Evolutionary conservation across 768 basidiomycete species (phyloP).

Genomic region (Podaxis pistillaris): DNA sequence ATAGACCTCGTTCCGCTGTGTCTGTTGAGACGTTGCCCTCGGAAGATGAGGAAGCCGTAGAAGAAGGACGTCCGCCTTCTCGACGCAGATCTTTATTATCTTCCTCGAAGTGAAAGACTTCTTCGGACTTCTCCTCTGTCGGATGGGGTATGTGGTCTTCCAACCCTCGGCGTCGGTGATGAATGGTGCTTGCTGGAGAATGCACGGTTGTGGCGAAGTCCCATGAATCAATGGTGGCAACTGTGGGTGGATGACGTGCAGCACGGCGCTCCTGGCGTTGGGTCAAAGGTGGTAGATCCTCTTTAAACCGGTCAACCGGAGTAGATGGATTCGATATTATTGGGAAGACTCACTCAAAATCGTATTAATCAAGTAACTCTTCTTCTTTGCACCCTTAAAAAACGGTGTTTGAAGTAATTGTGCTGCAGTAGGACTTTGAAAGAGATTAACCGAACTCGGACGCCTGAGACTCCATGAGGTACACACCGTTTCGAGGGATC

Average conservation of each 20-base stretch:
- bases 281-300: conserved; percentile 70
- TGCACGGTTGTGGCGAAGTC: conserved; percentile 61
- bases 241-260: conserved; percentile 30
- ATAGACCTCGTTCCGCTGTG: background rate
- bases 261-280: conserved; percentile 70
- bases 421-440: conserved; percentile 67
- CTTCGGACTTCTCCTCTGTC: background rate
- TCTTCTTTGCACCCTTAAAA: conserved; percentile 79
- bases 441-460: background rate
- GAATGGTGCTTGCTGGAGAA: conserved; percentile 32
- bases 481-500: conserved; percentile 74
- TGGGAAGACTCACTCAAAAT: conserved; percentile 52
- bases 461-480: background rate
- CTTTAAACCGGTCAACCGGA: conserved; percentile 25
- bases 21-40: background rate
- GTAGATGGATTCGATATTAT: background rate
- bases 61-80: background rate
- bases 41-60: conserved; percentile 2
- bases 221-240: conserved; percentile 74
- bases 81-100: background rate
- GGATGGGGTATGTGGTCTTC: background rate
- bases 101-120: background rate
- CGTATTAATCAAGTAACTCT: conserved; percentile 70
- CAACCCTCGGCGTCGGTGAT: conserved; percentile 24
- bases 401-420: conserved; percentile 77